Evolutionary conservation across 257 asterid genomes (phyloP).

Genomic region (Anisodus tanguticus): DNA sequence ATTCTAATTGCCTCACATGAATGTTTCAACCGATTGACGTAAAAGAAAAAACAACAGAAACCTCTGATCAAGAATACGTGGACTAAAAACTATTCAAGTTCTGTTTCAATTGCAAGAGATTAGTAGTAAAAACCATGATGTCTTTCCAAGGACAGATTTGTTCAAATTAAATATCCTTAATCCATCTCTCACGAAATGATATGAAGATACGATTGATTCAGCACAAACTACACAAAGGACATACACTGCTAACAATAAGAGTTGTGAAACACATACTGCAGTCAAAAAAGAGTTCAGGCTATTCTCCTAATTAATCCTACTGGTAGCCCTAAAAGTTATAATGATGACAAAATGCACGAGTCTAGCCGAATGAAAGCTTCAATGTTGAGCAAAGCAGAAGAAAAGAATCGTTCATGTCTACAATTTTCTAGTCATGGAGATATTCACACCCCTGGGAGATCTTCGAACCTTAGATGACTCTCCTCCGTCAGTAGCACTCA

Average conservation of each 20-base stretch:
- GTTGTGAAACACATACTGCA: conserved; percentile 12
- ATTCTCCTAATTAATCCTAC: neutral
- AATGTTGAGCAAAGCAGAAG: conserved; percentile 13
- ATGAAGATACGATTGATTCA: conserved; percentile 15
- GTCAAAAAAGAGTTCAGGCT: conserved; percentile 23
- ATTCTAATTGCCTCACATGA: neutral
- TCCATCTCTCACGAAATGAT: neutral
- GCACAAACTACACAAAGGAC: conserved; percentile 19
- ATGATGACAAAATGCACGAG: neutral
- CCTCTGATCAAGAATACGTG: neutral
- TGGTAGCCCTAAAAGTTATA: neutral
- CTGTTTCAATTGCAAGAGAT: neutral
- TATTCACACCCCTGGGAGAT: conserved; percentile 44
- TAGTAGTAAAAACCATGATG: neutral
- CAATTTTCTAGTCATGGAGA: conserved; percentile 16
- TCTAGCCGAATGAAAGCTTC: neutral
- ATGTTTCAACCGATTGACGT: neutral
- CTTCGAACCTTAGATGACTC: conserved; percentile 30
- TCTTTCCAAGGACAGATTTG: neutral
- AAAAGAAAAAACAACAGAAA: neutral
- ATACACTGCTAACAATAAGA: conserved; percentile 19
- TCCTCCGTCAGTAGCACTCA: conserved; percentile 22
- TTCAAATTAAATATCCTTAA: conserved; percentile 11
- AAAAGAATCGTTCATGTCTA: conserved; percentile 21
- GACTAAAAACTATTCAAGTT: neutral